Base-by-base conservation (phyloP, 2,329 filamentous ascomycete species). In the Biscogniauxia marginata region DNA sequence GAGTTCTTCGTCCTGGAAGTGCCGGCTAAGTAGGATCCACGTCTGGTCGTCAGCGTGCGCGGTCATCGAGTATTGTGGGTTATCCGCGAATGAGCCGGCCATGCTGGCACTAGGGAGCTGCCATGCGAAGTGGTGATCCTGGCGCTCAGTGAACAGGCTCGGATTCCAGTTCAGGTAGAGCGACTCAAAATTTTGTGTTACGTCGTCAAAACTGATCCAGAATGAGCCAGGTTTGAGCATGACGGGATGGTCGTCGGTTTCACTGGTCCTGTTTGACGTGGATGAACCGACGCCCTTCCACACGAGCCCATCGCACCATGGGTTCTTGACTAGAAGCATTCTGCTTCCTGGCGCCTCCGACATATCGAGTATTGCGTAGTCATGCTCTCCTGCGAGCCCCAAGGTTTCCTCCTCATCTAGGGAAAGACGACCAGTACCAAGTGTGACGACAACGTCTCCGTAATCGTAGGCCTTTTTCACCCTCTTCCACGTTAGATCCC, bases 131-230 rank as follows among this genome's bases (percentile, higher is more conserved):
- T 99, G 95, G 54, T 93, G 85, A 66, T 99, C 93, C 71, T 96
- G 88, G 7, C 93, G 86, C 69, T 89, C 77, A 1, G 78, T 78
- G 73, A 99, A 99, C 0, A 96, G 78, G 0, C 83, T 82, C 0
- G 95, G 93, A 63, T 96, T 97, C 95, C 95, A 99, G 74, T 98
- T 99, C 53, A 99, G 79, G 72, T 98, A 99, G 63, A 99, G 84
- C 18, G 93, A 96, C 70, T 98, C 92, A 61, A 97, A 99, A 69
- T 96, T 87, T 67, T 96, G 92, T 34, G 91, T 83, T 3, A 97
- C 86, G 62, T 92, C 90, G 64, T 96, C 90, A 23, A 95, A 85
- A 21, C 88, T 86, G 75, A 98, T 96, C 93, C 95, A 98, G 69
- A 96, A 96, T 0, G 89, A 91, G n/a, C 92, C 91, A 0, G 88